Evolutionary conservation across 1,284 basidiomycete genomes (phyloP).

Genomic region (Heliocybe sulcata): DNA sequence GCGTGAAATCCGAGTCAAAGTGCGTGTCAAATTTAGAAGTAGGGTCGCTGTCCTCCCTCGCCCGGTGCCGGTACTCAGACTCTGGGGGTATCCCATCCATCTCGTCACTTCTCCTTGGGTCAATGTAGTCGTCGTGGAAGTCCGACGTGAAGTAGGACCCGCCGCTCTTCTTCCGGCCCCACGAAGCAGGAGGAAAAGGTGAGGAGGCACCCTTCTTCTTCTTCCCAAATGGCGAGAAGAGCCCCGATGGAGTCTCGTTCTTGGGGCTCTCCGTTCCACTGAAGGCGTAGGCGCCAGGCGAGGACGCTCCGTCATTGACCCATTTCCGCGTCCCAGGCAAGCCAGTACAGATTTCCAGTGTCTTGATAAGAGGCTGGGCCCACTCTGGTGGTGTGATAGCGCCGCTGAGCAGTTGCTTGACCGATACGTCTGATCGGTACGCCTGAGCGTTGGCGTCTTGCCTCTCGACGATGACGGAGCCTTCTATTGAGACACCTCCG

Average conservation of each 20-base stretch:
- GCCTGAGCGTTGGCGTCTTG: slow-evolving; percentile 86
- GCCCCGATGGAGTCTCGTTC: slow-evolving; percentile 16
- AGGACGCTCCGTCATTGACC: slow-evolving; percentile 46
- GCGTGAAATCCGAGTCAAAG: slow-evolving; percentile 32
- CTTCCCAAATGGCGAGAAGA: slow-evolving; percentile 29
- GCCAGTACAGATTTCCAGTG: slow-evolving; percentile 68
- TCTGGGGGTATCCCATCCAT: not conserved
- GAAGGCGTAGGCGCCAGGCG: slow-evolving; percentile 45
- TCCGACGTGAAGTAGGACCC: slow-evolving; percentile 5
- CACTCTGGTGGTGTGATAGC: slow-evolving; percentile 69
- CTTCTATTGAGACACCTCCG: slow-evolving; percentile 78
- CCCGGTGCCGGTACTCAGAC: not conserved
- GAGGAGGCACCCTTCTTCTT: slow-evolving; percentile 42
- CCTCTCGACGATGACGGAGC: slow-evolving; percentile 90
- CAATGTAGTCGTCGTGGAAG: slow-evolving; percentile 12
- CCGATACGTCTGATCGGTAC: slow-evolving; percentile 70
- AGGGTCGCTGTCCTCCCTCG: slow-evolving; percentile 2
- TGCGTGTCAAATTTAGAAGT: slow-evolving; percentile 11
- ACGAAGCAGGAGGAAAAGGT: slow-evolving; percentile 56
- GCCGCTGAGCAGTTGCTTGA: slow-evolving; percentile 77
- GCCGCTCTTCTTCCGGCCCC: slow-evolving; percentile 30
- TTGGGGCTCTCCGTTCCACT: slow-evolving; percentile 37
- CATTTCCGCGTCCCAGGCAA: slow-evolving; percentile 62
- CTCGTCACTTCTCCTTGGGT: slow-evolving; percentile 18
- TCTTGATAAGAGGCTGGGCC: slow-evolving; percentile 67